Evolutionary conservation across 257 asterid genomes (phyloP).

Genomic region (Hygrophila difformis): DNA sequence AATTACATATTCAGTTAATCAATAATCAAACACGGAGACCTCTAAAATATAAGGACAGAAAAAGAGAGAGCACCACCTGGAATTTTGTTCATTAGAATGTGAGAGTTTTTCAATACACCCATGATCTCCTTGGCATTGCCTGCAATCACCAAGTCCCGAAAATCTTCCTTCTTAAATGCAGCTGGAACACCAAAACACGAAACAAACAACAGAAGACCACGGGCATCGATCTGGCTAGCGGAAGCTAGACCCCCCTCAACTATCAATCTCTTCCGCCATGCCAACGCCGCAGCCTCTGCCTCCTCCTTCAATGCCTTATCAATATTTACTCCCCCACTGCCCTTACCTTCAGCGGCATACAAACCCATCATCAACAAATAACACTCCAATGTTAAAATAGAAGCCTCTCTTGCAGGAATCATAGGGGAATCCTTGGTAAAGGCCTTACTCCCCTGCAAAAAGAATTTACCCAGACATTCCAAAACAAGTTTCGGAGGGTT

Average conservation of each 20-base stretch:
- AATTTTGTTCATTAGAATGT: conserved; percentile 40
- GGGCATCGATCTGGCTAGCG: conserved; percentile 58
- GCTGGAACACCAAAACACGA: conserved; percentile 64
- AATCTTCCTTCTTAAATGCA: conserved; percentile 41
- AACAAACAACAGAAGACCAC: conserved; percentile 68
- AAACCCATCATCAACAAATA: conserved; percentile 50
- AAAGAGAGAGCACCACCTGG: conserved; percentile 52
- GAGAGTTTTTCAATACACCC: conserved; percentile 43
- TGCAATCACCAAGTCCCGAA: conserved; percentile 48
- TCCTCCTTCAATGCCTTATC: conserved; percentile 43
- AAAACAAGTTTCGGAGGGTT: conserved; percentile 54
- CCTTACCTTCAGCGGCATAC: conserved; percentile 12
- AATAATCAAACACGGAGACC: not conserved
- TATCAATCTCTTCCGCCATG: conserved; percentile 70
- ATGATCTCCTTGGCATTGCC: conserved; percentile 55
- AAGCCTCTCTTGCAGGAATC: conserved; percentile 60
- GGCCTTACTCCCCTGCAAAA: conserved; percentile 60
- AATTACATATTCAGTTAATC: not conserved
- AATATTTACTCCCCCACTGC: conserved; percentile 19
- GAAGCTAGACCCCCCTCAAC: conserved; percentile 58
- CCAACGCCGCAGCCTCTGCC: conserved; percentile 45
- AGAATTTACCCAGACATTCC: conserved; percentile 64
- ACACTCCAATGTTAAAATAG: conserved; percentile 63
- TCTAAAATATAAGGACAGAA: conserved; percentile 17
- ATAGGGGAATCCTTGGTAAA: conserved; percentile 39